phyloP scores from a whole-genome alignment of 257 asterid genomes.

The Anisodus tanguticus region DNA sequence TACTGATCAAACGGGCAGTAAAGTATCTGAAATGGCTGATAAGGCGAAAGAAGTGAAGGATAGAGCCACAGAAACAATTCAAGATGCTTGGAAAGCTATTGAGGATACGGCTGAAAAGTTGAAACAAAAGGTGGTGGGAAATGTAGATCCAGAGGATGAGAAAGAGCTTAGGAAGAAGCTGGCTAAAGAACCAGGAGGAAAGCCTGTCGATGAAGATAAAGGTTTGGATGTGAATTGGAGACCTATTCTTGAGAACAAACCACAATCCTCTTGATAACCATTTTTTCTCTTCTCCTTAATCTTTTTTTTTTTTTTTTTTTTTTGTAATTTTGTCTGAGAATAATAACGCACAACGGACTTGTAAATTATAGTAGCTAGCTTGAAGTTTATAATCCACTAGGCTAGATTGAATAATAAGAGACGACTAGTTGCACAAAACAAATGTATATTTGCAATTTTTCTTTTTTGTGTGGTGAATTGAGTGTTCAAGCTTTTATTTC shows the following conservation, averaged over 20 bases:
- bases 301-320: not conserved
- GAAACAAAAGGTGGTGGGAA: conserved; percentile 14
- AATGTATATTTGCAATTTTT: not conserved
- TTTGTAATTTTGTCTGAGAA: not conserved
- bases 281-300: not conserved
- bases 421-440: no score
- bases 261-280: conserved; percentile 13
- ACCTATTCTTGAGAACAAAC: conserved; percentile 40
- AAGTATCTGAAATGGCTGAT: conserved; percentile 29
- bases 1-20: conserved; percentile 7
- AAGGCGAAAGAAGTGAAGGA: conserved; percentile 15
- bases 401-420: not conserved
- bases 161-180: conserved; percentile 35
- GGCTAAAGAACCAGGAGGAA: conserved; percentile 43
- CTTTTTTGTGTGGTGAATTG: not conserved
- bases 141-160: conserved; percentile 18
- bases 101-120: conserved; percentile 20
- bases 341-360: not conserved
- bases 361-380: not conserved
- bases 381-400: not conserved
- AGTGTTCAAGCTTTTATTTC: not conserved
- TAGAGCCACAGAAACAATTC: conserved; percentile 26
- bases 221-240: conserved; percentile 42
- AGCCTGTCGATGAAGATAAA: conserved; percentile 44
- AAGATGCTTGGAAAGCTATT: conserved; percentile 33